Evolutionary conservation across 345 rosid genomes (phyloP).

Genomic region (Noccaea bulbosa): DNA sequence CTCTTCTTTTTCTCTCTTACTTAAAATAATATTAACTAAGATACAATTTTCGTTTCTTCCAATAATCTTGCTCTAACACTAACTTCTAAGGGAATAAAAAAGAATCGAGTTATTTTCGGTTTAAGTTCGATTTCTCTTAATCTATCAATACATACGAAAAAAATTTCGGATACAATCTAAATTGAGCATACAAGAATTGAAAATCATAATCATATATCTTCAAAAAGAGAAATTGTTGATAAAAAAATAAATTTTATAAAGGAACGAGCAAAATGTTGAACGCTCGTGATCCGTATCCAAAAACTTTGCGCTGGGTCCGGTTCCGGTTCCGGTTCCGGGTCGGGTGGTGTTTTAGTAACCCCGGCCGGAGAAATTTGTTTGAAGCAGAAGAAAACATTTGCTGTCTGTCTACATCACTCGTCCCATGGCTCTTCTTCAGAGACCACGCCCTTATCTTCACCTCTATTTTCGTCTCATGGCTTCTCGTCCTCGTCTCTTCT

Average conservation of each 20-base stretch:
- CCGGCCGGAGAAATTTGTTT: constrained; percentile 15
- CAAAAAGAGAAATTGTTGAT: not conserved
- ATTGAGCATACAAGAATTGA: not conserved
- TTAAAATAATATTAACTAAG: too few species aligned
- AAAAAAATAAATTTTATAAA: not conserved
- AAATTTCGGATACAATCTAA: not conserved
- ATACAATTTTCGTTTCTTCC: too few species aligned
- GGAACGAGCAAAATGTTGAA: not conserved
- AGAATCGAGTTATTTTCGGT: not conserved
- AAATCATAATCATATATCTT: not conserved
- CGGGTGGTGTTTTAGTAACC: not conserved
- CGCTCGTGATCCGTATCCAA: not conserved
- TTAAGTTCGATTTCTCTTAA: not conserved
- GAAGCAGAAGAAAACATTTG: constrained; percentile 40
- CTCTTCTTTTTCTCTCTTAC: too few species aligned
- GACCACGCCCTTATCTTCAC: constrained; percentile 37
- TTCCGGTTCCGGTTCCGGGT: not conserved
- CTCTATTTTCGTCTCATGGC: constrained; percentile 39
- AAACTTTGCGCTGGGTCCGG: constrained; percentile 4
- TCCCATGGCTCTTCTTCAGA: constrained; percentile 44
- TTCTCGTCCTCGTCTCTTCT: constrained; percentile 37
- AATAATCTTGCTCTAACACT: too few species aligned
- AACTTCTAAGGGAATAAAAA: not conserved
- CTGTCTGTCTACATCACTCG: constrained; percentile 16
- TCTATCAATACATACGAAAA: not conserved